A percentile compares a stretch with the other conserved stretches of the same genome.
Evolutionary conservation across 2,329 filamentous ascomycete genomes (phyloP).

Genomic region (Ophiostoma populinum): DNA sequence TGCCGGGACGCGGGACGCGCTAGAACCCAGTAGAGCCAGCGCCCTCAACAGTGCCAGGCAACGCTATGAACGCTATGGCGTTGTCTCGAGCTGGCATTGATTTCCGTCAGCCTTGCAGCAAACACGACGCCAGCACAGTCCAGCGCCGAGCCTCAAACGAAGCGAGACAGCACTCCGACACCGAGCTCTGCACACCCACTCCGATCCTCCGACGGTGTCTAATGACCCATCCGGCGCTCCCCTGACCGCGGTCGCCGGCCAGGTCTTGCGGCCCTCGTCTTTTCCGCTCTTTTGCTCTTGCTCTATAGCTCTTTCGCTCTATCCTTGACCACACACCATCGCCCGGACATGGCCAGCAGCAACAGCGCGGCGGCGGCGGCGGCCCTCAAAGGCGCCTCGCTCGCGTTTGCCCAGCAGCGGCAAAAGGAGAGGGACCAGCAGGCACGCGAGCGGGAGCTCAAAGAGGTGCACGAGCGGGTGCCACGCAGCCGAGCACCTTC

Average conservation of each 20-base stretch:
- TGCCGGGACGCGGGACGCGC: no score
- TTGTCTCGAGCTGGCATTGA: background rate
- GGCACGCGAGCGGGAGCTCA: background rate
- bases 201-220: no score
- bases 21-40: background rate
- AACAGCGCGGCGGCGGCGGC: conserved; percentile 16
- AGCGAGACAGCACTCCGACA: no score
- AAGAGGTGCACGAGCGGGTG: background rate
- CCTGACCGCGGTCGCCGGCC: conserved; percentile 1
- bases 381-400: conserved; percentile 33
- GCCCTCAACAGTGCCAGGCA: background rate
- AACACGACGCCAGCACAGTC: background rate
- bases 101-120: background rate
- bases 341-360: conserved; percentile 13
- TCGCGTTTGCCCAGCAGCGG: conserved; percentile 30
- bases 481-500: conserved; percentile 7
- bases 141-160: no score
- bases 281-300: no score
- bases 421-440: background rate
- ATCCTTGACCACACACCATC: background rate
- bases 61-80: no score
- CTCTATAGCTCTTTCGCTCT: no score
- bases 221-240: conserved; percentile 2
- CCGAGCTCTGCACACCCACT: no score
- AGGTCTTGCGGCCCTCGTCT: no score